A percentile compares a stretch with the other conserved stretches of the same genome.
Evolutionary conservation across 2,329 filamentous ascomycete species (phyloP).

Genomic region (Graphilbum fragrans): DNA sequence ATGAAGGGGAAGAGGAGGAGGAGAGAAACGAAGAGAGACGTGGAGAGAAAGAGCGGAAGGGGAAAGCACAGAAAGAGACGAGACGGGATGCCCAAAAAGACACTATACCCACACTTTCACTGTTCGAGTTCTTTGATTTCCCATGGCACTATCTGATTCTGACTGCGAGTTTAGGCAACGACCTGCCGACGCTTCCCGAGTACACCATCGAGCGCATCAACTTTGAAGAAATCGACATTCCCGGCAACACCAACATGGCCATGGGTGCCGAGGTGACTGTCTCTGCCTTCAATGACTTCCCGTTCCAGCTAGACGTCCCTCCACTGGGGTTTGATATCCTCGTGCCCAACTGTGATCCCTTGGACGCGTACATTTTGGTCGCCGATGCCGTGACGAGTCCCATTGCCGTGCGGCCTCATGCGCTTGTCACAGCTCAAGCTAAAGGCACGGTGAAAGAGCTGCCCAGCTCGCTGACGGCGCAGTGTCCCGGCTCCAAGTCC

Average conservation of each 20-base stretch:
- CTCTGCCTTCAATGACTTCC: slow-evolving; percentile 62
- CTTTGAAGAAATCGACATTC: slow-evolving; percentile 56
- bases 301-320: slow-evolving; percentile 65
- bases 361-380: slow-evolving; percentile 64
- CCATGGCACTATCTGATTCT: no score
- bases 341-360: slow-evolving; percentile 64
- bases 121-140: no score
- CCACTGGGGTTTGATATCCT: slow-evolving; percentile 74
- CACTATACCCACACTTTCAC: no score
- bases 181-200: slow-evolving; percentile 61
- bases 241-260: slow-evolving; percentile 39
- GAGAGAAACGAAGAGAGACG: neutral
- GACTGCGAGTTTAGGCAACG: neutral
- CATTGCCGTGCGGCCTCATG: slow-evolving; percentile 55
- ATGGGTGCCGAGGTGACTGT: slow-evolving; percentile 74
- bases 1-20: neutral
- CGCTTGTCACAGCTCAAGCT: slow-evolving; percentile 56
- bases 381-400: slow-evolving; percentile 60
- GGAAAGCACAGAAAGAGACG: neutral
- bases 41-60: neutral
- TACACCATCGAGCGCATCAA: slow-evolving; percentile 75
- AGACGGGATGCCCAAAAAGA: neutral
- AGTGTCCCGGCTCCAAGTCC: slow-evolving; percentile 63
- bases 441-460: slow-evolving; percentile 61
- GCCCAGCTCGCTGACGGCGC: slow-evolving; percentile 57